Conservation (phyloP, 257 asterid species). For the Solanum ahanhuiri region DNA sequence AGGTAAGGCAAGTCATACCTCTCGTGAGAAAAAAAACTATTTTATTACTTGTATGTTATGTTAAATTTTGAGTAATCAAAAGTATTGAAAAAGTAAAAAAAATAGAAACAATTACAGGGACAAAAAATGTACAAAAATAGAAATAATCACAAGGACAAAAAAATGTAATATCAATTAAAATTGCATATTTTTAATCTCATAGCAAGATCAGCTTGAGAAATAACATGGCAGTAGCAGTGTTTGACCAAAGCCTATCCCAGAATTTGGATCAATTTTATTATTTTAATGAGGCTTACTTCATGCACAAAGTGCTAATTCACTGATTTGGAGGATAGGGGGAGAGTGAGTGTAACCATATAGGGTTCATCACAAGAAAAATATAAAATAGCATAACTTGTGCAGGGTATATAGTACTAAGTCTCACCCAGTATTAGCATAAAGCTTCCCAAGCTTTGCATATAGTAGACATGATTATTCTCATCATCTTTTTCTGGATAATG, state of each 20-base stretch:
- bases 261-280: neutral
- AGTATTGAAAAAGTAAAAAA: neutral
- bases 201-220: neutral
- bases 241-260: neutral
- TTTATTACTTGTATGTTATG: neutral
- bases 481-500: neutral
- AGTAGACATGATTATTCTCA: neutral
- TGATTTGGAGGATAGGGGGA: neutral
- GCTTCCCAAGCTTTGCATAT: neutral
- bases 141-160: no score
- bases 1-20: no score
- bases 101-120: neutral
- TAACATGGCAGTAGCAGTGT: neutral
- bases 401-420: neutral
- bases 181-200: neutral
- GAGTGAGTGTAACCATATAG: neutral
- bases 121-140: neutral
- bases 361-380: neutral
- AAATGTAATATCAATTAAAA: neutral
- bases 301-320: neutral
- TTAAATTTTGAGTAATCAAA: neutral
- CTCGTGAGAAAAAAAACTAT: no score
- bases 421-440: neutral
- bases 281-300: neutral
- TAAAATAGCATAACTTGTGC: neutral